Base-by-base conservation (phyloP, 2,329 filamentous ascomycete genomes). In the Fusarium algeriense region DNA sequence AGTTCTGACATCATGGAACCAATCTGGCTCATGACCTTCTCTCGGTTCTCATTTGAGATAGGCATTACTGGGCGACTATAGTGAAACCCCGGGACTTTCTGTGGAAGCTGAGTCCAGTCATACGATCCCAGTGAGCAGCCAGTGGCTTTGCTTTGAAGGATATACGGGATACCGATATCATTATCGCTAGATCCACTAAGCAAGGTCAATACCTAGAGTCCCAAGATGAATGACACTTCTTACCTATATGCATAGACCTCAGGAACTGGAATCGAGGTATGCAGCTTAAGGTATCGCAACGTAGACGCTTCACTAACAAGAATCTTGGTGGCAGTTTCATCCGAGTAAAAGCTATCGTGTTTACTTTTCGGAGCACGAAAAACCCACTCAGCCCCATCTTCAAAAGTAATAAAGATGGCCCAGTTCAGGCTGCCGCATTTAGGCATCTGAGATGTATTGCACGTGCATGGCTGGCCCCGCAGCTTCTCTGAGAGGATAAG, bases 191-290 rank as follows among this genome's bases (percentile, higher is more conserved):
- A 46, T 30, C 44, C 26, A 7, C 44, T 46, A 20, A 0, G 5
- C 0, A 11, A 30, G 3, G 3, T 30, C 1, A 46, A 14, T 11
- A n/a, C 9, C 3, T n/a, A n/a, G 6, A 30, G 6, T 3, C 8
- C 3, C 5, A 3, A 6, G 3, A n/a, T 30, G 5, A 7, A 6
- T 11, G 28, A n/a, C 17, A 20, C 12, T 7, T 11, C 17, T 5
- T 1, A 46, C 26, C 44, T n/a, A 8, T 30, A 46, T n/a, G 26
- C 28, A 6, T n/a, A 46, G 2, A n/a, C 26, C 3, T 30, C 17
- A 10, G 26, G 44, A 30, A 46, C 44, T 3, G 26, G 26, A 30
- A 46, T n/a, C 7, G 26, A 46, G 4, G 43, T 45, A 12, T 45
- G 26, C 17, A 12, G 1, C 2, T 45, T 10, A 14, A 45, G 13